phyloP scores from a whole-genome alignment of 345 rosid species.

The Ceriops zippeliana region DNA sequence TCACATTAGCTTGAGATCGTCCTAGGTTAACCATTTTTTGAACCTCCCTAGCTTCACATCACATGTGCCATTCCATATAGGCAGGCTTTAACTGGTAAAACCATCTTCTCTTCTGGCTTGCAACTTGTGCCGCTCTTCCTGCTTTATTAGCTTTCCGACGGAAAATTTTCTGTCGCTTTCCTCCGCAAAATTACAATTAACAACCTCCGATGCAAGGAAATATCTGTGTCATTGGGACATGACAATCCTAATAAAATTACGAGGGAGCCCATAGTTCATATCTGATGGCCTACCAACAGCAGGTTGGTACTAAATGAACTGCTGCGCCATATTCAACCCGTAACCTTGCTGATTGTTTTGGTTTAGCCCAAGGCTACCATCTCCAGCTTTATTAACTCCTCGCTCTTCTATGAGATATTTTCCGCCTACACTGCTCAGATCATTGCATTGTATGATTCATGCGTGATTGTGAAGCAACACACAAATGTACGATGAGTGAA shows the following conservation, averaged over 20 bases:
- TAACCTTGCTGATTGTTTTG: neutral
- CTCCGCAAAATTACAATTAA: neutral
- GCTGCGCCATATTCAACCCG: slow-evolving; percentile 11
- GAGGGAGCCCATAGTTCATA: neutral
- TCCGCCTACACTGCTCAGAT: too few relatives aligned
- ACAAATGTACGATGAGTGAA: too few relatives aligned
- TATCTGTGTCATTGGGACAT: neutral
- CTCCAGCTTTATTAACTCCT: neutral
- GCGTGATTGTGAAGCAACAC: too few relatives aligned
- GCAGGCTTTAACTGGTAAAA: slow-evolving; percentile 39
- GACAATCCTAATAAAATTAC: neutral
- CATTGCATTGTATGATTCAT: too few relatives aligned
- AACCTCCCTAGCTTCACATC: neutral
- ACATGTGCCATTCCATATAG: slow-evolving; percentile 42
- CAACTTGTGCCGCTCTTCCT: slow-evolving; percentile 32
- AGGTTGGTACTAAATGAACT: slow-evolving; percentile 4
- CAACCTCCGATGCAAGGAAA: neutral
- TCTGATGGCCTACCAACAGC: slow-evolving; percentile 12
- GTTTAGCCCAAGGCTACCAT: neutral
- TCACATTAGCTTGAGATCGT: too few relatives aligned
- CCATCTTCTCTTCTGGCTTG: slow-evolving; percentile 10
- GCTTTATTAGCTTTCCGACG: slow-evolving; percentile 5
- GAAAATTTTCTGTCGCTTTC: neutral
- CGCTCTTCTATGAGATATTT: too few relatives aligned
- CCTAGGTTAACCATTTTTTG: neutral